Evolutionary conservation across 805 yeast genomes (phyloP), one percentile per base, ranked within the genome.

Genomic region (Hanseniaspora valbyensis): DNA sequence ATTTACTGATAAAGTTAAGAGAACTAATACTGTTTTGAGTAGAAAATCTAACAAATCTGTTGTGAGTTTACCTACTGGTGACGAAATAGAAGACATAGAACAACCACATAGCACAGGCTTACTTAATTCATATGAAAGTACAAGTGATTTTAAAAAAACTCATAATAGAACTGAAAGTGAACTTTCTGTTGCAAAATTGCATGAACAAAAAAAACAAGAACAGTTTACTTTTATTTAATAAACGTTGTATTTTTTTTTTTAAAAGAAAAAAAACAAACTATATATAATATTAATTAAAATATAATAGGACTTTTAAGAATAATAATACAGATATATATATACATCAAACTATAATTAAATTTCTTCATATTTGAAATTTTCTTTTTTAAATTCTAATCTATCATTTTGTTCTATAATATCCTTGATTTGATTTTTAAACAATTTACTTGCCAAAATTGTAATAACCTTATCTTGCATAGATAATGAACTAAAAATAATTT

Each of bases 101-200:
- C 13, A 32, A 3, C 33, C 43, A n/a, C n/a, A 37, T 24, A 30
- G 30, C 18, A 21, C 18, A 32, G 44, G 44, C 2, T n/a, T 46
- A 13, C 14, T 46, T 14, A 28, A 46, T 5, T 39, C 44, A 13
- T 32, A 30, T 25, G 40, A 39, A 16, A 38, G 43, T 25, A 21
- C 22, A 14, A 33, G 21, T 21, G 44, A 33, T 29, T 33, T 39
- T 18, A 24, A 37, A 36, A 39, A 40, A 25, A 19, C n/a, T 13
- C 51, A 48, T 29, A 22, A 25, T 21, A 48, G 29, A 48, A 40
- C 51, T n/a, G 34, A 39, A 33, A 48, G 51, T 24, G 51, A 48
- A 28, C n/a, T 40, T 4, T 48, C 44, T 2, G 40, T 39, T 16
- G 40, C 36, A 8, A 40, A 48, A 10, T 8, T 48, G 3, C 42